phyloP scores from a whole-genome alignment of 768 basidiomycete genomes.

The Dioszegia crocea region DNA sequence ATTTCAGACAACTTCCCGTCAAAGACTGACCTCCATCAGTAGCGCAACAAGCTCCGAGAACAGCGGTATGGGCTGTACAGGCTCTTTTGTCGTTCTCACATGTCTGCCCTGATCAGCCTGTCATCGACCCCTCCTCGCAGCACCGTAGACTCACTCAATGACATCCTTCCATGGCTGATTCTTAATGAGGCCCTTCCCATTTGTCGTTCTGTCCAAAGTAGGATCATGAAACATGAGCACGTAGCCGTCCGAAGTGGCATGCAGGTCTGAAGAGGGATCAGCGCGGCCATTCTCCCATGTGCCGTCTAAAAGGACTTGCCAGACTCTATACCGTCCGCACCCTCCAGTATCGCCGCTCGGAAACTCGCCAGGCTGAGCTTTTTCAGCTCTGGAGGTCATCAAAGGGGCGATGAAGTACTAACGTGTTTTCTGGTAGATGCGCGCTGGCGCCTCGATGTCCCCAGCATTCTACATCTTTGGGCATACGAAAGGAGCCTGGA shows the following conservation, averaged over 20 bases:
- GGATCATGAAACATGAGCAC: slow-evolving; percentile 51
- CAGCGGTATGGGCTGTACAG: slow-evolving; percentile 49
- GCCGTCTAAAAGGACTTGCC: slow-evolving; percentile 22
- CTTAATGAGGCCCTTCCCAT: slow-evolving; percentile 46
- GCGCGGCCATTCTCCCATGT: neutral
- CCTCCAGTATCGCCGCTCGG: slow-evolving; percentile 45
- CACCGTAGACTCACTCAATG: slow-evolving; percentile 39
- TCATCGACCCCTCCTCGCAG: neutral
- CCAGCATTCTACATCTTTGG: slow-evolving; percentile 45
- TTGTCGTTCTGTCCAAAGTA: slow-evolving; percentile 49
- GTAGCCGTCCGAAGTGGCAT: slow-evolving; percentile 45
- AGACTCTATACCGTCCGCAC: slow-evolving; percentile 47
- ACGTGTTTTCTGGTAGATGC: slow-evolving; percentile 48
- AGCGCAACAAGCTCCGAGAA: slow-evolving; percentile 49
- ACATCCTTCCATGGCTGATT: slow-evolving; percentile 46
- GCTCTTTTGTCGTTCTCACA: slow-evolving; percentile 46
- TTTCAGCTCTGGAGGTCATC: neutral
- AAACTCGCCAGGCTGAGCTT: slow-evolving; percentile 42
- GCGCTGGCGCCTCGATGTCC: slow-evolving; percentile 48
- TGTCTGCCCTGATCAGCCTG: slow-evolving; percentile 29
- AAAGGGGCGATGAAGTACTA: slow-evolving; percentile 5
- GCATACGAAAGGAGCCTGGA: slow-evolving; percentile 11
- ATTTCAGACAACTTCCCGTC: neutral
- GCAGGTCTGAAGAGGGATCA: slow-evolving; percentile 34
- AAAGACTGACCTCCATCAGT: slow-evolving; percentile 45